A percentile compares a stretch with the other conserved stretches of the same genome.
Conservation (phyloP, 306 rosid genomes). For the cucumber (Cucumis sativus) region DNA sequence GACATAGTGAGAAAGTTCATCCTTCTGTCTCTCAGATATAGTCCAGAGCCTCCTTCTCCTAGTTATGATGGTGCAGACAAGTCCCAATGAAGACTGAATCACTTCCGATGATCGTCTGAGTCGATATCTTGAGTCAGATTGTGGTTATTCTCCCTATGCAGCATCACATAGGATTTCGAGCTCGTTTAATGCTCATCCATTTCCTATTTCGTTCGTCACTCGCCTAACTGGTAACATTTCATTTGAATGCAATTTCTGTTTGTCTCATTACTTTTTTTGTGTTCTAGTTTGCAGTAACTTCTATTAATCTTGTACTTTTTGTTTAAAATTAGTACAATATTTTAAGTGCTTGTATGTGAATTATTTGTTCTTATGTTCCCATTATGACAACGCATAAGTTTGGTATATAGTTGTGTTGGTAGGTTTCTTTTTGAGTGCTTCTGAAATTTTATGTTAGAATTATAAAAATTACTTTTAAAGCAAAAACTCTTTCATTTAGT, state of each 20-base stretch:
- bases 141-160: constrained; percentile 35
- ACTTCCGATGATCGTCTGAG: constrained; percentile 37
- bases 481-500: not conserved
- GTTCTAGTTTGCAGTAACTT: not conserved
- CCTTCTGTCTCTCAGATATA: constrained; percentile 59
- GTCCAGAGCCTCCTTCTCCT: constrained; percentile 68
- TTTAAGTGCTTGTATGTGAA: not conserved
- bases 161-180: constrained; percentile 27
- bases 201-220: constrained; percentile 37
- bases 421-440: not conserved
- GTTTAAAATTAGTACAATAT: not conserved
- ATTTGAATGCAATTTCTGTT: not conserved
- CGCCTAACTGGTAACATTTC: constrained; percentile 44
- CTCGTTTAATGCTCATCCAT: constrained; percentile 40
- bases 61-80: constrained; percentile 40
- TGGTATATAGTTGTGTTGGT: not conserved
- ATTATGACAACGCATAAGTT: not conserved
- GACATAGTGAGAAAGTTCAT: constrained; percentile 55
- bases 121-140: constrained; percentile 29
- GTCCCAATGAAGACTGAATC: constrained; percentile 30
- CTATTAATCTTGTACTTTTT: not conserved
- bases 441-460: not conserved
- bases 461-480: not conserved
- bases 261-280: not conserved
- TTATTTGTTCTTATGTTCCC: not conserved